phyloP scores from a whole-genome alignment of 2,329 filamentous ascomycete genomes.

The Colletotrichum truncatum region DNA sequence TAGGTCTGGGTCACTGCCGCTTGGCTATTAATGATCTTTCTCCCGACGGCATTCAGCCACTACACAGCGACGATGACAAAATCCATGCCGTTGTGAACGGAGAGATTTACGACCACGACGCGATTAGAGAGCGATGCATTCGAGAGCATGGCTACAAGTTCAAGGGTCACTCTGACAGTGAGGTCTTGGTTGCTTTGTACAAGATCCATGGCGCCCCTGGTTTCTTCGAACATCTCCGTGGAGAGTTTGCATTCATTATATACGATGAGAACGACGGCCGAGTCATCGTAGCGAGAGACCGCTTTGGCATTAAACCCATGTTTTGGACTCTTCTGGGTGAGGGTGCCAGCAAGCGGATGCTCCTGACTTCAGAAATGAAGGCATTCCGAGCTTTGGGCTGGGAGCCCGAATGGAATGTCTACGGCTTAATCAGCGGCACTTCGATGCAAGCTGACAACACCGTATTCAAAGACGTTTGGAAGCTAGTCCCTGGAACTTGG shows the following conservation, averaged over 20 bases:
- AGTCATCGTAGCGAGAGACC: slow-evolving; percentile 60
- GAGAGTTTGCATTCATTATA: slow-evolving; percentile 63
- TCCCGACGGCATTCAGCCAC: slow-evolving; percentile 55
- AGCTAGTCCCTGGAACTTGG: slow-evolving; percentile 55
- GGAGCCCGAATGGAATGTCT: slow-evolving; percentile 62
- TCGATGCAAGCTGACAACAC: slow-evolving; percentile 56
- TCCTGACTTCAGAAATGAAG: slow-evolving; percentile 63
- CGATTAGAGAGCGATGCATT: slow-evolving; percentile 49
- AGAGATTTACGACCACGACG: slow-evolving; percentile 65
- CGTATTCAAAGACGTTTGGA: slow-evolving; percentile 56
- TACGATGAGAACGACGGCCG: slow-evolving; percentile 53
- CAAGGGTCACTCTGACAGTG: slow-evolving; percentile 56
- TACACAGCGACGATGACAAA: slow-evolving; percentile 43
- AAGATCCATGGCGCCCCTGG: slow-evolving; percentile 52
- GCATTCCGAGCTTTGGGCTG: slow-evolving; percentile 60
- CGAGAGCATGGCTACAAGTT: slow-evolving; percentile 51
- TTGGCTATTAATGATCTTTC: slow-evolving; percentile 63
- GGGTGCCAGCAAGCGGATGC: slow-evolving; percentile 44
- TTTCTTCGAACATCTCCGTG: slow-evolving; percentile 53
- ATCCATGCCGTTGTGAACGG: slow-evolving; percentile 68
- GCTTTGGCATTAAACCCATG: slow-evolving; percentile 66
- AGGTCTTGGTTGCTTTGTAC: slow-evolving; percentile 63
- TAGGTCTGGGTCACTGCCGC: slow-evolving; percentile 56
- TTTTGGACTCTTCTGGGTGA: slow-evolving; percentile 54
- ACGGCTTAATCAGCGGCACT: slow-evolving; percentile 50